A percentile compares a stretch with the other conserved stretches of the same genome.
Conservation (phyloP, 2,329 filamentous ascomycete genomes). For the Alternaria rosae region DNA sequence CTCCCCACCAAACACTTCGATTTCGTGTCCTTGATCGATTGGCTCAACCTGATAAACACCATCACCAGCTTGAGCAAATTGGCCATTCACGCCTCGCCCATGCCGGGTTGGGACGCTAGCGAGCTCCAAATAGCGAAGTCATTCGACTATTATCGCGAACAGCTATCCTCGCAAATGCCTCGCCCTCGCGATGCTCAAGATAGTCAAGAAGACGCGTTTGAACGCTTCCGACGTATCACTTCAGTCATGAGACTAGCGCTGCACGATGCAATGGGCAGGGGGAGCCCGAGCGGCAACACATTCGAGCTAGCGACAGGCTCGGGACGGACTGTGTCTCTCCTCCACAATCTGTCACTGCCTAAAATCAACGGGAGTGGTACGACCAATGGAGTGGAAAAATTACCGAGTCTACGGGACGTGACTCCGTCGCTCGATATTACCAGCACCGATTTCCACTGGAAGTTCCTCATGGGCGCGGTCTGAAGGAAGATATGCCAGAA, state of each 20-base stretch:
- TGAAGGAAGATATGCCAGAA: conserved; percentile 16
- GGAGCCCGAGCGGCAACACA: conserved; percentile 42
- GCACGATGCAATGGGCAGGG: conserved; percentile 26
- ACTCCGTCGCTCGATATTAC: conserved; percentile 40
- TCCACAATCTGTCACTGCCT: conserved; percentile 42
- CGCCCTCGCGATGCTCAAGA: conserved; percentile 33
- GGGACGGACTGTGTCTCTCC: conserved; percentile 41
- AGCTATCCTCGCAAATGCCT: conserved; percentile 43
- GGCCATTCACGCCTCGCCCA: conserved; percentile 36
- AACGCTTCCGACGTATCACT: conserved; percentile 45
- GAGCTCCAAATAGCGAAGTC: conserved; percentile 43
- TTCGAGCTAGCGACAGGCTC: conserved; percentile 47
- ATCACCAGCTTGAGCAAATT: conserved; percentile 42
- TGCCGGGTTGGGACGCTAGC: conserved; percentile 44
- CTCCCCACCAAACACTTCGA: conserved; percentile 37
- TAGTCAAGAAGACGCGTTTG: conserved; percentile 40
- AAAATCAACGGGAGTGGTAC: conserved; percentile 35
- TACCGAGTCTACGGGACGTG: conserved; percentile 40
- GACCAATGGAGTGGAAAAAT: conserved; percentile 31
- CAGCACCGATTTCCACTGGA: conserved; percentile 44
- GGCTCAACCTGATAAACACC: conserved; percentile 41
- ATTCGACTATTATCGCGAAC: conserved; percentile 45
- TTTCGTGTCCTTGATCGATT: conserved; percentile 42
- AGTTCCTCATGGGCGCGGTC: conserved; percentile 42
- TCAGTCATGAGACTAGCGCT: conserved; percentile 40